Conservation (phyloP, 169 alveolate species). For the Plasmodium knowlesi region DNA sequence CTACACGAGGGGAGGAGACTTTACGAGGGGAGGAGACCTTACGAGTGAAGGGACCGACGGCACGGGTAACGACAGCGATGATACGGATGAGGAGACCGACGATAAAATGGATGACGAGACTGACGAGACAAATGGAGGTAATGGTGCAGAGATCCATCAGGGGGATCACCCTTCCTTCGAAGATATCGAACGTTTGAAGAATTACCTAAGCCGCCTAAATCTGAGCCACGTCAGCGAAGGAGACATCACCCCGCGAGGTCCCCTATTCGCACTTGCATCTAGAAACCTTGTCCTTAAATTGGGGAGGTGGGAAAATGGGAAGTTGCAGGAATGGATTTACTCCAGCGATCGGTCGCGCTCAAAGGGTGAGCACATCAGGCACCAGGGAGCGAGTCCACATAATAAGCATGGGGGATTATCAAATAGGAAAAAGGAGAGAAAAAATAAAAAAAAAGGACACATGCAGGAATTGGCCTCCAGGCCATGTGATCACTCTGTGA, state of each 20-base stretch:
- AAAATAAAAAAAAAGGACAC: neutral
- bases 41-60: neutral
- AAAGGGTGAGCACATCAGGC: neutral
- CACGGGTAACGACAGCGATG: neutral
- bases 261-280: slow-evolving; percentile 40
- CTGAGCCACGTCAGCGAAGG: slow-evolving; percentile 30
- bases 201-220: slow-evolving; percentile 31
- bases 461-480: neutral
- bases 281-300: slow-evolving; percentile 39
- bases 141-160: neutral
- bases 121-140: neutral
- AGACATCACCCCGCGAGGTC: slow-evolving; percentile 22
- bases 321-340: slow-evolving; percentile 41
- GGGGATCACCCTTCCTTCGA: slow-evolving; percentile 5
- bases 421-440: neutral
- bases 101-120: neutral
- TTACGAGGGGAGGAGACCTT: too few relatives aligned
- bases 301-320: slow-evolving; percentile 71
- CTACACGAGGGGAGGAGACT: neutral
- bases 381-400: neutral
- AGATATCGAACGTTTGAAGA: slow-evolving; percentile 27
- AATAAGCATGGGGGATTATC: neutral
- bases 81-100: neutral
- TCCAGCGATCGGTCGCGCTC: neutral
- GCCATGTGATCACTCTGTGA: neutral